These are phyloP conservation scores for Cryptosporidium baileyi DNA, from an alignment of 169 alveolate species.

Conservation along the genomic window DNA sequence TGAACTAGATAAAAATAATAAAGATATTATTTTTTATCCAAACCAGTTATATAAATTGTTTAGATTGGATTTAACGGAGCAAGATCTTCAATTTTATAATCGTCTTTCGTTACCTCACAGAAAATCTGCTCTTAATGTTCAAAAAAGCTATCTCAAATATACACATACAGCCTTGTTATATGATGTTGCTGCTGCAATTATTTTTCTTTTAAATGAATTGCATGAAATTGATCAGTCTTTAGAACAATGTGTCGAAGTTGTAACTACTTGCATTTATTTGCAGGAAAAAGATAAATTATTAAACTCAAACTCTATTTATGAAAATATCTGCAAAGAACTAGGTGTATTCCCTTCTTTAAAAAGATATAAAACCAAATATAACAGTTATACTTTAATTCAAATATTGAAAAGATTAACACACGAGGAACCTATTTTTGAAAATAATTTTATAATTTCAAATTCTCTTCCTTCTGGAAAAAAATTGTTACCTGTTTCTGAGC, in stretches of 20 bases:
- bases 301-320: constrained; percentile 5
- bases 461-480: constrained; percentile 47
- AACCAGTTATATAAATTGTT: constrained; percentile 22
- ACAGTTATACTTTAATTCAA: background rate
- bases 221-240: constrained; percentile 31
- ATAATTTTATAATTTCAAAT: background rate
- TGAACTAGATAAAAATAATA: background rate
- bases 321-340: constrained; percentile 38
- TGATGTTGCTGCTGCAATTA: constrained; percentile 50
- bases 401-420: constrained; percentile 19
- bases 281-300: constrained; percentile 1
- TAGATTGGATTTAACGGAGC: constrained; percentile 2
- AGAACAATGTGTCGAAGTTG: constrained; percentile 29
- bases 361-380: background rate
- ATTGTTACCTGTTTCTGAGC: constrained; percentile 12
- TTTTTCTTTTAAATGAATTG: constrained; percentile 33
- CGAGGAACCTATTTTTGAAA: background rate
- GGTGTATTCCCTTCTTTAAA: background rate
- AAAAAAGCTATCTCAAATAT: constrained; percentile 20
- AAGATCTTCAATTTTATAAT: constrained; percentile 6
- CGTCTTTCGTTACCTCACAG: constrained; percentile 56
- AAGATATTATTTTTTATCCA: background rate
- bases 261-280: background rate
- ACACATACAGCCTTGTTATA: background rate
- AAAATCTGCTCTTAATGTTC: constrained; percentile 53